Evolutionary conservation across 768 basidiomycete species (phyloP).

Genomic region (Pleurotus eryngii): DNA sequence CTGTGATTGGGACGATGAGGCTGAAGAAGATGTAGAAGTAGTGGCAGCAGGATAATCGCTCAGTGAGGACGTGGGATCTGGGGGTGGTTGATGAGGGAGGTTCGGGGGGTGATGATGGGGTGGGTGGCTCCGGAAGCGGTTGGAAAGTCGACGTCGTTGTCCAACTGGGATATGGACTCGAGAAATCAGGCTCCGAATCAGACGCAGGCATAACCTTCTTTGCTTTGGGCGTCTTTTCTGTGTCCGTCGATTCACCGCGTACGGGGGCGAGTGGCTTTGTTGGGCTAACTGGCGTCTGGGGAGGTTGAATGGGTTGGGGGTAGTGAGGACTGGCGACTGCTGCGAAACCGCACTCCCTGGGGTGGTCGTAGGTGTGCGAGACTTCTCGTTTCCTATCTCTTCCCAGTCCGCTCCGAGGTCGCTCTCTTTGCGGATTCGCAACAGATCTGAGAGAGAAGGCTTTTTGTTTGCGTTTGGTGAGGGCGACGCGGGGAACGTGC

Average conservation of each 20-base stretch:
- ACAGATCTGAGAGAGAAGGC: conserved; percentile 64
- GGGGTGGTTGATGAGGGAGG: conserved; percentile 64
- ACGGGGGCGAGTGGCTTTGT: conserved; percentile 9
- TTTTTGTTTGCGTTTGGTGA: conserved; percentile 47
- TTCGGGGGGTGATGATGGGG: conserved; percentile 53
- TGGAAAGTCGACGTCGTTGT: conserved; percentile 37
- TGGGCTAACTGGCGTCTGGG: conserved; percentile 2
- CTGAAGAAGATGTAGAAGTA: conserved; percentile 71
- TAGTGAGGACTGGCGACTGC: too few species aligned
- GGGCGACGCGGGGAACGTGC: conserved; percentile 12
- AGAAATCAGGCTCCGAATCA: conserved; percentile 16
- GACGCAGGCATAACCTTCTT: conserved; percentile 33
- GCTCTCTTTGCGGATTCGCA: conserved; percentile 52
- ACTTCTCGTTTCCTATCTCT: conserved; percentile 38
- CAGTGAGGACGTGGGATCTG: conserved; percentile 75
- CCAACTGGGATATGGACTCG: conserved; percentile 22
- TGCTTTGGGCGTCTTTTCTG: conserved; percentile 39
- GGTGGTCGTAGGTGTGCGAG: conserved; percentile 38
- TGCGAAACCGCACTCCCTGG: conserved; percentile 27
- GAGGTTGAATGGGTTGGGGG: conserved; percentile 7
- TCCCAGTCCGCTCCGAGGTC: conserved; percentile 61
- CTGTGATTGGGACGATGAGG: conserved; percentile 68
- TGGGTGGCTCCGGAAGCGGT: conserved; percentile 43
- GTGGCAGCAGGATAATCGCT: conserved; percentile 69
- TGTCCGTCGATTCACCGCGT: conserved; percentile 26